phyloP scores from a whole-genome alignment of 2,329 filamentous ascomycete species.

The Trichoderma sp. region DNA sequence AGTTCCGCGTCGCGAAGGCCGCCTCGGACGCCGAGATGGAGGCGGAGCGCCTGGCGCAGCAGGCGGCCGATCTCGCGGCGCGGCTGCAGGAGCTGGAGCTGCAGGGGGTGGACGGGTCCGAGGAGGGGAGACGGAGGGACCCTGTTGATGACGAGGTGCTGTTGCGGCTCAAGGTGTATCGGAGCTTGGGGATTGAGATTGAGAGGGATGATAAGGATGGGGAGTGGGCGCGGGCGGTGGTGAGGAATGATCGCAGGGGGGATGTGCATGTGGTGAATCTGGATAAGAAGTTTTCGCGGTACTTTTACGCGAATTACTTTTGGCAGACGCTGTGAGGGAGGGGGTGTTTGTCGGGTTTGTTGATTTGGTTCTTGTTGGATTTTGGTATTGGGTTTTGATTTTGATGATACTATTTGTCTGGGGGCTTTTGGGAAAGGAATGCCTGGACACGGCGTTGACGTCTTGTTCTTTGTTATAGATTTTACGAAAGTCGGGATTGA shows the following conservation, averaged over 20 bases:
- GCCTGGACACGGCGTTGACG: conserved; percentile 17
- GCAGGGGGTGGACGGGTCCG: conserved; percentile 76
- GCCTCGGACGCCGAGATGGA: conserved; percentile 90
- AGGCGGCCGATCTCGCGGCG: conserved; percentile 73
- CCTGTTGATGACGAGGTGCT: conserved; percentile 65
- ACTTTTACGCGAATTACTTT: conserved; percentile 94
- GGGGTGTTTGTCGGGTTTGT: conserved; percentile 1
- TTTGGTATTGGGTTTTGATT: background rate
- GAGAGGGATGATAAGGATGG: conserved; percentile 73
- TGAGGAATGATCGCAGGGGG: conserved; percentile 82
- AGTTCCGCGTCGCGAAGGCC: conserved; percentile 92
- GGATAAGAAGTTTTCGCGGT: conserved; percentile 86
- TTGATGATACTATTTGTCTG: conserved; percentile 20
- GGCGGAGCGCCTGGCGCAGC: conserved; percentile 82
- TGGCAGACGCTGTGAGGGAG: conserved; percentile 76
- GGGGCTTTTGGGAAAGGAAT: conserved; percentile 5
- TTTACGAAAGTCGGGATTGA: background rate
- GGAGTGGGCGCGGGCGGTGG: conserved; percentile 81
- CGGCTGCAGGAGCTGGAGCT: conserved; percentile 80
- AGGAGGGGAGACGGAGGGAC: conserved; percentile 40
- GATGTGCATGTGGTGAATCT: conserved; percentile 95
- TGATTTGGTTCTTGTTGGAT: background rate
- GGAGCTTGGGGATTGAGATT: conserved; percentile 86
- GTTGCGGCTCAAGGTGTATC: conserved; percentile 85
- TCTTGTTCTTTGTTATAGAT: background rate